These are phyloP conservation scores for Magnaporthiopsis rhizophila DNA, from an alignment of 2,329 filamentous ascomycete genomes.

Conservation along the genomic window DNA sequence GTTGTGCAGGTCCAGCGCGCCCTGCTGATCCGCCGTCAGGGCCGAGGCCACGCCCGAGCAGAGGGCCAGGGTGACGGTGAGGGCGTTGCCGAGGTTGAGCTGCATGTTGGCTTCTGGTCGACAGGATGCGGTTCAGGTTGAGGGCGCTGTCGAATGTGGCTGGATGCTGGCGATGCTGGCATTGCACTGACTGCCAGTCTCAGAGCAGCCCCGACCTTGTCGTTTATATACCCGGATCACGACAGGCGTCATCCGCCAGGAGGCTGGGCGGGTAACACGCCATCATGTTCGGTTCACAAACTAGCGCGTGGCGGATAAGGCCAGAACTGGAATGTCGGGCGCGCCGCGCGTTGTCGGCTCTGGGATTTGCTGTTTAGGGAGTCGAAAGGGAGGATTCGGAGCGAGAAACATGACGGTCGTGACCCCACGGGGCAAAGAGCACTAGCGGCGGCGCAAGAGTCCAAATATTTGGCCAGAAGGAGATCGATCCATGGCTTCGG, in stretches of 20 bases:
- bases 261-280: too few species aligned
- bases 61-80: neutral
- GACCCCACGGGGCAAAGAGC: neutral
- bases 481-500: neutral
- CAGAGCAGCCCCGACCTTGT: neutral
- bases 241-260: neutral
- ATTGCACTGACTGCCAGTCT: neutral
- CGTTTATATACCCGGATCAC: neutral
- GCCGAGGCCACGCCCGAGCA: too few species aligned
- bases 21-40: constrained; percentile 4
- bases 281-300: neutral
- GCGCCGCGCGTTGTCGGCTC: too few species aligned
- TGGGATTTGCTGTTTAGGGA: neutral
- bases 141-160: neutral
- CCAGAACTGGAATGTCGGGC: neutral
- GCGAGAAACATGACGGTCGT: neutral
- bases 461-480: neutral
- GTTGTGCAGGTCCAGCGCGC: constrained; percentile 1
- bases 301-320: neutral
- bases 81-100: neutral
- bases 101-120: neutral
- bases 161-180: neutral
- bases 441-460: neutral
- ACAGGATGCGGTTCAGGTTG: neutral
- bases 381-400: neutral